Conservation (phyloP, 257 asterid species). For the Perilla frutescens region DNA sequence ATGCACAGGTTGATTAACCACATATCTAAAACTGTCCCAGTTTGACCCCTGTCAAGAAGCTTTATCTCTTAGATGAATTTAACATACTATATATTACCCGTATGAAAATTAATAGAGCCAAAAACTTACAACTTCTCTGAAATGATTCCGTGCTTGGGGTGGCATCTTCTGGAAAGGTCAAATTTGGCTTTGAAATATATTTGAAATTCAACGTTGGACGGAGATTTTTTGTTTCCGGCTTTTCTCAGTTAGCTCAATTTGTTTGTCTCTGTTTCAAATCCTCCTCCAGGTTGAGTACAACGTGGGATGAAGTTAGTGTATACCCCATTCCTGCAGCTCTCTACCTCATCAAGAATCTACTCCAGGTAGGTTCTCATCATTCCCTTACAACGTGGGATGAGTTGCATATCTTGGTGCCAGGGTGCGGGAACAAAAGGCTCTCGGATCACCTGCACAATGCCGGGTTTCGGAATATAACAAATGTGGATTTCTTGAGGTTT, state of each 20-base stretch:
- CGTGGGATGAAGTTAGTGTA: slow-evolving; percentile 91
- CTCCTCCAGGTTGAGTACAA: slow-evolving; percentile 75
- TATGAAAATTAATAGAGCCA: not conserved
- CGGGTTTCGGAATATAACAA: slow-evolving; percentile 69
- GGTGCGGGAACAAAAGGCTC: slow-evolving; percentile 90
- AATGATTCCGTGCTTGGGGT: slow-evolving; percentile 28
- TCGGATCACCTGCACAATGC: slow-evolving; percentile 83
- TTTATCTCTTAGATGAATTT: too few relatives aligned
- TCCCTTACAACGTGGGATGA: slow-evolving; percentile 23
- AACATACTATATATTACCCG: too few relatives aligned
- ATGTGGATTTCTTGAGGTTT: slow-evolving; percentile 88
- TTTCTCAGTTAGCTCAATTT: slow-evolving; percentile 8
- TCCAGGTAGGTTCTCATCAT: slow-evolving; percentile 67
- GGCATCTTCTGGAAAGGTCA: slow-evolving; percentile 12
- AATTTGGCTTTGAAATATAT: not conserved
- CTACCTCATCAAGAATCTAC: slow-evolving; percentile 92
- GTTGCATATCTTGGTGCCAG: slow-evolving; percentile 75
- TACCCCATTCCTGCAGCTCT: slow-evolving; percentile 98
- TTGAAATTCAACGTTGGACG: slow-evolving; percentile 9
- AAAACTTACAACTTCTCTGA: slow-evolving; percentile 14
- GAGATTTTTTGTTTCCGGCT: slow-evolving; percentile 9
- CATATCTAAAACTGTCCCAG: slow-evolving; percentile 7
- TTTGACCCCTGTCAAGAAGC: slow-evolving; percentile 3
- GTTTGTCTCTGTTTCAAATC: slow-evolving; percentile 30
- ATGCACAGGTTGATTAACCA: slow-evolving; percentile 3